Percentiles rank a stretch among this genome's conserved stretches.
Conservation (phyloP, 139 green algal species). For the Tetradesmus obliquus region DNA sequence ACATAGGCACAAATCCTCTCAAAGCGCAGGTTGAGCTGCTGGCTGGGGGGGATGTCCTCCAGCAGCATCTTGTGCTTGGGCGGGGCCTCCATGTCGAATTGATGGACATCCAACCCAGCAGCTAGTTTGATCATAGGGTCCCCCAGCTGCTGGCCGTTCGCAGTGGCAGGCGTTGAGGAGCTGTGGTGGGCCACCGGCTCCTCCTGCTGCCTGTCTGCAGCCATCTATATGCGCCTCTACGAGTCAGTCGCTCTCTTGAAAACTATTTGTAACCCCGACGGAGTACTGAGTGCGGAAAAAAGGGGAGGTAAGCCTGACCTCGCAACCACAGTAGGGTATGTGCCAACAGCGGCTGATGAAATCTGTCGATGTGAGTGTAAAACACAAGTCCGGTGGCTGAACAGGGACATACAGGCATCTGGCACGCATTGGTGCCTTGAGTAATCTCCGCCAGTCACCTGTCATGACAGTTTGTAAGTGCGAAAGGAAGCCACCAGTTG, state of each 20-base stretch:
- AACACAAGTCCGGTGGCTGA: too few relatives aligned
- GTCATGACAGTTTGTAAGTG: background rate
- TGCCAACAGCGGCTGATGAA: background rate
- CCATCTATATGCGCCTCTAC: background rate
- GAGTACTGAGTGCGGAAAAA: background rate
- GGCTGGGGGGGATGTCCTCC: slow-evolving; percentile 3
- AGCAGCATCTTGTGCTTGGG: slow-evolving; percentile 14
- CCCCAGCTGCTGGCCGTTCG: background rate
- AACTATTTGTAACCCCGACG: background rate
- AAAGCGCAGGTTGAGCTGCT: slow-evolving; percentile 32
- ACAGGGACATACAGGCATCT: background rate
- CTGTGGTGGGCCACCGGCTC: background rate
- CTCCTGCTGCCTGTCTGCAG: background rate
- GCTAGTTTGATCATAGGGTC: background rate
- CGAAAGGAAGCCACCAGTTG: background rate
- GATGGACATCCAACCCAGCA: background rate
- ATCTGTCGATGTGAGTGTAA: background rate
- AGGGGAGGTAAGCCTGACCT: background rate
- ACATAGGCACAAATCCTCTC: slow-evolving; percentile 39
- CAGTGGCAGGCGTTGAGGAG: background rate
- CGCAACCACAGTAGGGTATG: background rate
- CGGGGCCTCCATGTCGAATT: background rate
- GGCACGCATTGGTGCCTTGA: background rate
- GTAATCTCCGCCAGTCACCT: background rate
- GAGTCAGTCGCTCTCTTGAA: too few relatives aligned